Evolutionary conservation across 2,329 filamentous ascomycete genomes (phyloP), one percentile per base, ranked within the genome.

Genomic region (Alternaria conjuncta): DNA sequence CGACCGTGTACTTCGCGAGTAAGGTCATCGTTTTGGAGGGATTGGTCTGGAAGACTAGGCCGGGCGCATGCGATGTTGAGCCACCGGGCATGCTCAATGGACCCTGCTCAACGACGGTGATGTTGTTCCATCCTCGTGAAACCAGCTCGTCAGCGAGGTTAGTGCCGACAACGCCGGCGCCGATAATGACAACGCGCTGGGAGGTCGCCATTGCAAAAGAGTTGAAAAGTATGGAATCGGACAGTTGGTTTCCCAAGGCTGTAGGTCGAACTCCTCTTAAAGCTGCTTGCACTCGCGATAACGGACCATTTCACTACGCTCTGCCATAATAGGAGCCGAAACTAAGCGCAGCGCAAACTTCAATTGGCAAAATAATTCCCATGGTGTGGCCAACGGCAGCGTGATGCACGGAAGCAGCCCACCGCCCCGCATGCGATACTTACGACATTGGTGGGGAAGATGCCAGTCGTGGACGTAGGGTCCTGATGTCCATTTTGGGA

Each of bases 131-230:
- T 81, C 88, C 88, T 71, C 87, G 84, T 23, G 83, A 82, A 68
- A 88, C 83, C 71, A 90, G 84, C 82, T 90, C 88, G 69, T 90
- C 88, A 53, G 88, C 88, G 53, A 90, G 78, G 63, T 90, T 90
- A 61, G 84, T 84, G 50, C 88, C 88, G 61, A 90, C 88, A 61
- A 90, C 89, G 51, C 88, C 88, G 55, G 88, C 88, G 41, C 88
- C 88, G 63, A 78, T 76, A 25, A 78, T 76, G 25, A 77, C 72
- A 88, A 68, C 82, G 79, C 69, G 82, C 78, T 73, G 70, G 46
- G 72, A 73, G 51, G 64, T 70, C 50, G 71, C 66, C 75, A 77
- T 78, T 46, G 43, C 55, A 44, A 56, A 36, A 54, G 21, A 45
- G 32, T 20, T 47, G 9, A 47, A 57, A 43, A 44, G 36, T 36